Base-by-base conservation (phyloP, 331 rosid genomes). In the Malus hybrid region DNA sequence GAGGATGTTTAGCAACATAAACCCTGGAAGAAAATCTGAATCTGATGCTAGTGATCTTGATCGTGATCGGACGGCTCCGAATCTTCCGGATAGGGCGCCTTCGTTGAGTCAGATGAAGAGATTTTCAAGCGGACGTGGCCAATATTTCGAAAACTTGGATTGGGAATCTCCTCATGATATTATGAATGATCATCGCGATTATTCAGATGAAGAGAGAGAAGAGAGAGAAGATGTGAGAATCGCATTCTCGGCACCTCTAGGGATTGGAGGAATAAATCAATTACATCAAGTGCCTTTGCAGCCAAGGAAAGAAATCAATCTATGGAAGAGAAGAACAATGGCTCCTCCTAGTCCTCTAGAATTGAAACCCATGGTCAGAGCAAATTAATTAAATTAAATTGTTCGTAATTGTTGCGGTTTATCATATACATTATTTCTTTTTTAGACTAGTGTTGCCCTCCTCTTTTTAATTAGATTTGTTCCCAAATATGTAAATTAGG, bases 271-370 rank as follows among this genome's bases (percentile, higher is more conserved):
- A 32, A 46, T 18, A 66, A 39, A 65, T 65, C 69, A 65, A 31
- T 31, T 31, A 3, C 24, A 32, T 31, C 69, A 18, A 65, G 76
- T 73, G 55, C 78, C 86, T 68, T 67, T 90, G 81, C 86, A 92
- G 75, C 93, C 99, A 34, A 85, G 87, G 42, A 95, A 92, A 76
- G 98, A 92, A 71, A 86, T 95, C n/a, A 95, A 95, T 81, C 82
- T 95, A 3, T 95, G 99, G 99, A 90, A 88, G 88, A 90, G 98
- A 83, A 92, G 99, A 82, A 86, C 97, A 44, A 86, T 88, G 89
- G 88, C 85, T 76, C 97, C 91, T 4, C 99, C 97, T 0, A 85
- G 75, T 8, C 96, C 91, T 68, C 97, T 95, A 48, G 85, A 88
- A 67, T 73, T 94, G 84, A 78, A 82, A 27, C 79, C 71, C 46